A percentile compares a stretch with the other conserved stretches of the same genome.
phyloP scores from a whole-genome alignment of 305 asterid genomes.

The Rubia tinctorum region DNA sequence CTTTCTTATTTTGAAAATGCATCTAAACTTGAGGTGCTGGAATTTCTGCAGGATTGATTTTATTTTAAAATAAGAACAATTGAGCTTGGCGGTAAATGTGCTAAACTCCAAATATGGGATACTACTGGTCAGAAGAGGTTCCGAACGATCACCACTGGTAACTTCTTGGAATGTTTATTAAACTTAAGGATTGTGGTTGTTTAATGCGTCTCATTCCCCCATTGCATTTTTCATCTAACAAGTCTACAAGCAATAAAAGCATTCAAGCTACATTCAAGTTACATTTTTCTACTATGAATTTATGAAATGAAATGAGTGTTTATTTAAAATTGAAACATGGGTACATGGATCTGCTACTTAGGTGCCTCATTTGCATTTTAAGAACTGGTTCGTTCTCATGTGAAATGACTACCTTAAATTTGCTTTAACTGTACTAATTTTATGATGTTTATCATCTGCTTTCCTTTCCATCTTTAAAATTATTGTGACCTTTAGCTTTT shows the following conservation, averaged over 20 bases:
- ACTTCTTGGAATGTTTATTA: not conserved
- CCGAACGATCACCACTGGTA: slow-evolving; percentile 42
- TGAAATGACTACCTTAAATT: not conserved
- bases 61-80: slow-evolving; percentile 39
- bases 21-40: not conserved
- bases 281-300: not conserved
- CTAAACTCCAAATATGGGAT: slow-evolving; percentile 40
- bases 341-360: not conserved
- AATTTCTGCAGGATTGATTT: slow-evolving; percentile 32
- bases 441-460: not conserved
- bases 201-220: not conserved
- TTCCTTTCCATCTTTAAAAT: not conserved
- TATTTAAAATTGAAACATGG: not conserved
- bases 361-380: not conserved
- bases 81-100: slow-evolving; percentile 37
- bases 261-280: slow-evolving; percentile 1
- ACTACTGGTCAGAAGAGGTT: slow-evolving; percentile 43
- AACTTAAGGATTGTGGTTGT: not conserved
- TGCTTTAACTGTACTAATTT: slow-evolving; percentile 3
- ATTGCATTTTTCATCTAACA: not conserved
- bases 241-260: slow-evolving; percentile 1
- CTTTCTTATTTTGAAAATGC: not conserved
- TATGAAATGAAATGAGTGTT: not conserved
- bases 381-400: not conserved
- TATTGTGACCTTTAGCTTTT: not conserved